Percentiles rank a stretch among this genome's conserved stretches.
Conservation (phyloP, 2,329 filamentous ascomycete species). For the Aulographum hederae region DNA sequence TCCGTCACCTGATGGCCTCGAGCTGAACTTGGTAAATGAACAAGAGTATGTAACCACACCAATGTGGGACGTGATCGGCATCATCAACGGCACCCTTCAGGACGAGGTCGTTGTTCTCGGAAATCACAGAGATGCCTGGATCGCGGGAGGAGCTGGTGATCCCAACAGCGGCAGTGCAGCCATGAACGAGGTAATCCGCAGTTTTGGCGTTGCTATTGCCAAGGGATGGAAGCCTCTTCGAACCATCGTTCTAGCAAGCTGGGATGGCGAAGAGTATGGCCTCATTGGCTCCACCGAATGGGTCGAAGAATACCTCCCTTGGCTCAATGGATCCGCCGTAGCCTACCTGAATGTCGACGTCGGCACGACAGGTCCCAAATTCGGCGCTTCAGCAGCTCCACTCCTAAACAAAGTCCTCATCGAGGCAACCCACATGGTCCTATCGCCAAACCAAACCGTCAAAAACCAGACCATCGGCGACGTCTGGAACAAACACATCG, state of each 20-base stretch:
- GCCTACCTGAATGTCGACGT: conserved; percentile 81
- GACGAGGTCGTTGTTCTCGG: conserved; percentile 79
- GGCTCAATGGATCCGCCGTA: conserved; percentile 54
- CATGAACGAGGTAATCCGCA: conserved; percentile 60
- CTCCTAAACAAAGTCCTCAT: conserved; percentile 57
- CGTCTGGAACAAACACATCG: conserved; percentile 34
- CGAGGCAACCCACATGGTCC: conserved; percentile 31
- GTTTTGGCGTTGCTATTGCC: conserved; percentile 52
- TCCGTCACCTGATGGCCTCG: conserved; percentile 54
- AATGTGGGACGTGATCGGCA: conserved; percentile 61
- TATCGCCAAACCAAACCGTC: conserved; percentile 50
- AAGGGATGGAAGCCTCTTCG: conserved; percentile 70
- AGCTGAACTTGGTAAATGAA: conserved; percentile 28
- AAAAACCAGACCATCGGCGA: conserved; percentile 53
- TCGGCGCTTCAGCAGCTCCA: conserved; percentile 50
- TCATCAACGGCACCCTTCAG: conserved; percentile 71
- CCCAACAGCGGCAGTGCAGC: conserved; percentile 69
- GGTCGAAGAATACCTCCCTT: conserved; percentile 78
- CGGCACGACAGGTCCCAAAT: conserved; percentile 45
- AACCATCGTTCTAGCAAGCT: conserved; percentile 71
- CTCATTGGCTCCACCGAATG: conserved; percentile 78
- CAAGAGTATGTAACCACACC: conserved; percentile 32
- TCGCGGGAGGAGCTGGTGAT: conserved; percentile 66
- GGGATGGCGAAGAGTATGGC: conserved; percentile 61
- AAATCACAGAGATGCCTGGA: conserved; percentile 87